These are phyloP conservation scores for Zhuliangozyma parablackwelliae DNA, from an alignment of 1,139 yeast genomes.

Conservation along the genomic window DNA sequence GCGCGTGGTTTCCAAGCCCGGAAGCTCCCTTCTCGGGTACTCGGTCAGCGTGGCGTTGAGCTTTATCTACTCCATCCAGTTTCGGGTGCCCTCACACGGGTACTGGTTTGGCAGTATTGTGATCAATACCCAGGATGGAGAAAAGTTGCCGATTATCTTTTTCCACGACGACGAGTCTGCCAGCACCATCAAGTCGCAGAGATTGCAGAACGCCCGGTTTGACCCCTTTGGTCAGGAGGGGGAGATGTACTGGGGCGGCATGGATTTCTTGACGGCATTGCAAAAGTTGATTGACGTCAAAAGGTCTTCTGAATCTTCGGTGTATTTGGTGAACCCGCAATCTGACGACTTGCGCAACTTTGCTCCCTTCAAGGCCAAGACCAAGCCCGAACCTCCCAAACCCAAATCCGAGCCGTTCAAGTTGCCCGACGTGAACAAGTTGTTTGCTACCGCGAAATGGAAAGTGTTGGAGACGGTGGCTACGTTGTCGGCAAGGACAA, in stretches of 20 bases:
- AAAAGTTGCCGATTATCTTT: slow-evolving; percentile 73
- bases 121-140: slow-evolving; percentile 65
- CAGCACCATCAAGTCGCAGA: slow-evolving; percentile 62
- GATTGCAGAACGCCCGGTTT: slow-evolving; percentile 56
- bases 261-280: slow-evolving; percentile 60
- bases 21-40: slow-evolving; percentile 52
- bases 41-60: slow-evolving; percentile 60
- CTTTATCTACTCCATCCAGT: slow-evolving; percentile 71
- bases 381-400: slow-evolving; percentile 15
- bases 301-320: slow-evolving; percentile 66
- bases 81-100: slow-evolving; percentile 77
- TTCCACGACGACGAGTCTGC: slow-evolving; percentile 89
- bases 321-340: slow-evolving; percentile 76
- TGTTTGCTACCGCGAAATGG: slow-evolving; percentile 77
- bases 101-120: slow-evolving; percentile 91
- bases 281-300: slow-evolving; percentile 56
- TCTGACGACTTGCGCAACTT: slow-evolving; percentile 74
- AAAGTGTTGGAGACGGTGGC: slow-evolving; percentile 80
- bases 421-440: slow-evolving; percentile 40
- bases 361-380: slow-evolving; percentile 45
- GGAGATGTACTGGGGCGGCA: slow-evolving; percentile 87
- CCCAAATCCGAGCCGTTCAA: slow-evolving; percentile 17
- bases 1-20: slow-evolving; percentile 47
- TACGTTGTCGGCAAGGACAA: slow-evolving; percentile 67
- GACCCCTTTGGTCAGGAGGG: slow-evolving; percentile 69